Base-by-base conservation (phyloP, 352 stramenopile species). In the Globisporangium carolinianum region DNA sequence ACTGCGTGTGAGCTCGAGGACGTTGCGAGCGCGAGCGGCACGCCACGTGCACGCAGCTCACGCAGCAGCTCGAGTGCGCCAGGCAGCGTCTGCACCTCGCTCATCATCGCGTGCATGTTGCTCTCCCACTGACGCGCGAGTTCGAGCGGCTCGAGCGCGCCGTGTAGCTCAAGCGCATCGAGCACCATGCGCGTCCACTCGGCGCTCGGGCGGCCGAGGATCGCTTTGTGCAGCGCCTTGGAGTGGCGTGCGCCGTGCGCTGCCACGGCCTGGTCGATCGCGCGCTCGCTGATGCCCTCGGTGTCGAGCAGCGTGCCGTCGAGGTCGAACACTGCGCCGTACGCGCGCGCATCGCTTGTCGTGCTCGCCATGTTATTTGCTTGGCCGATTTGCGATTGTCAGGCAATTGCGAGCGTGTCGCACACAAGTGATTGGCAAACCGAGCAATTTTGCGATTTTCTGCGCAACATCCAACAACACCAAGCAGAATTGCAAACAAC, bases 241-340 rank as follows among this genome's bases (percentile, higher is more conserved):
- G 76, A 73, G 68, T 86, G 86, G 53, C 73, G 61, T 51, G 74
- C 74, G n/a, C 81, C 83, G 48, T 84, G 75, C n/a, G 61, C 69
- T 24, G 65, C 69, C 36, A 83, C 65, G 47, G 84, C 68, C 53
- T 76, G 59, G 53, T 79, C 69, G 60, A 91, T 83, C 24, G 80
- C 67, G 11, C 77, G 61, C 52, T 78, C 68, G 53, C 81, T 91
- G 60, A 91, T 73, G 61, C 76, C 72, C 54, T 94, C 83, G 35
- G 81, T 90, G 63, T 94, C 83, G 60, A 94, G 69, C 48, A 94
- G 62, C 43, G 83, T 94, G 53, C 83, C 83, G 62, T 94, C 83
- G 62, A 93, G 77, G 63, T 93, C 83, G 58, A 93, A 93, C 67
- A 93, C 87, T 45, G 67, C 75, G 54, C 75, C 78, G 45, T 56